Base-by-base conservation (phyloP, 441 rosid genomes). In the Omphalea diandra region DNA sequence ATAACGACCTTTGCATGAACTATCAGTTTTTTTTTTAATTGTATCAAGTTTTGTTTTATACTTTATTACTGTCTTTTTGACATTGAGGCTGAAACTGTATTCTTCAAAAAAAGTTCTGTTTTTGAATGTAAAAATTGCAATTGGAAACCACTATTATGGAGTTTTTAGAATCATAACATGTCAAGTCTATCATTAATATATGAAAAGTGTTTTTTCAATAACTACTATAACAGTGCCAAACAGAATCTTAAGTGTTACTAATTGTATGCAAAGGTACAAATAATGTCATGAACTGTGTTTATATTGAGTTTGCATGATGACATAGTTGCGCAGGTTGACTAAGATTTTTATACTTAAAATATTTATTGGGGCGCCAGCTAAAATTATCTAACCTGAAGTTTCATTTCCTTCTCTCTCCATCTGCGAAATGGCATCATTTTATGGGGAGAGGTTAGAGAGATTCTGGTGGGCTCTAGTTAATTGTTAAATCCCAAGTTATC, bases 1-100 rank as follows among this genome's bases (percentile, higher is more conserved):
- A 5, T 73, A 20, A 38, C 61, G 20, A 41, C 18, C 27, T 56
- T 71, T 8, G 41, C 50, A 33, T 41, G 61, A 67, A 52, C 33
- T 14, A 27, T 4, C 35, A 29, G 1, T 55, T 55, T 55, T 14
- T 27, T 55, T 29, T 56, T 38, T 22, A 36, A 33, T 7, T 27
- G 0, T 52, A 15, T 57, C n/a, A 12, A 44, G n/a, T n/a, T 56
- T 62, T 26, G 24, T n/a, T n/a, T n/a, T 46, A 24, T 4, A 6
- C 65, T 69, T 58, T 57, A 46, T 6, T 17, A 18, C 20, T 15
- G 8, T 12, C 20, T 56, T 14, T 55, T 29, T 56, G 38, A 38
- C 36, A 56, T 17, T 29, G 20, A 56, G 36, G 11, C 9, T 31
- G 22, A 29, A 50, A 8, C 9, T 50, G 24, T n/a, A n/a, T 31